Evolutionary conservation across 768 basidiomycete species (phyloP), one percentile per base, ranked within the genome.

Genomic region (Calocybe indica): DNA sequence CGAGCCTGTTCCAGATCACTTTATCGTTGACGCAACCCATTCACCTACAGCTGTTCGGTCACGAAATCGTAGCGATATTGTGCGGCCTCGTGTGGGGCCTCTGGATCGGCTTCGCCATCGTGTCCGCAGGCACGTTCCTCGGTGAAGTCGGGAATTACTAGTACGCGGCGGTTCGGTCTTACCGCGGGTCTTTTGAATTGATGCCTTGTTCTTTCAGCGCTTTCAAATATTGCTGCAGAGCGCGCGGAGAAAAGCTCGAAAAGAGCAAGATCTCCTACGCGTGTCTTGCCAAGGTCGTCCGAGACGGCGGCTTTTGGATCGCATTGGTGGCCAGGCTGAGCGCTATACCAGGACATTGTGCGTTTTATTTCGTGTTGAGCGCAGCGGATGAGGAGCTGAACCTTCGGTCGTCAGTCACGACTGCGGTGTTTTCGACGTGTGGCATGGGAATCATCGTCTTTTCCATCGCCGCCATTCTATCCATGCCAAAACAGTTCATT

Each of bases 51-150:
- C 78, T 95, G 12, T 93, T 93, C 57, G 93, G 93, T 5, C 92
- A 95, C 52, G 93, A 95, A 73, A 88, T 95, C 47, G 73, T 95
- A 36, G 88, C 89, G 15, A 77, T 94, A 33, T 71, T 95, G 6
- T 92, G 90, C 56, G 93, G 93, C 12, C 63, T 95, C 32, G 88
- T 95, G 2, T 96, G 91, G 90, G 92, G 90, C 2, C 69, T 93
- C 2, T 85, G 93, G 75, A 58, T 75, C 15, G 93, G 92, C 2
- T 95, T 95, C 55, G 93, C 67, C 0, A 94, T 96, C 58, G 88
- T 90, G 12, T 78, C 79, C 2, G 87, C 82, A 6, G 88, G 90
- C 0, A 92, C 91, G 0, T 82, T 92, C 55, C 39, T 93, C 0
- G 92, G 90, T 35, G 92, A 94, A 72, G 67, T 92, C 11, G 92